These are phyloP conservation scores for Eucalyptus microcorys DNA, from an alignment of 345 rosid species.

Conservation along the genomic window DNA sequence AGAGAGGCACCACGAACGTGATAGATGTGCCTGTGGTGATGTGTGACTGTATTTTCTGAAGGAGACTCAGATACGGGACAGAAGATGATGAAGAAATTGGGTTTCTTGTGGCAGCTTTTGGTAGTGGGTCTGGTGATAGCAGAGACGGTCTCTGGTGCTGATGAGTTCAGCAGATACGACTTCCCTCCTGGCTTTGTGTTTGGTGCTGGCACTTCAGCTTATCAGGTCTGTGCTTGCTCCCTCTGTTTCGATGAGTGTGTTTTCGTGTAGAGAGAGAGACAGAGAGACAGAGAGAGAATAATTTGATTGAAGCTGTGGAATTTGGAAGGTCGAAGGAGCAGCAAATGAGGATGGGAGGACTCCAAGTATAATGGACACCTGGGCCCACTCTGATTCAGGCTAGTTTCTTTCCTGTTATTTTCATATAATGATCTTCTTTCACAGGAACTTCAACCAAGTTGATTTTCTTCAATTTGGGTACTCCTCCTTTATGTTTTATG, in stretches of 20 bases:
- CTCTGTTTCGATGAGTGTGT: not conserved
- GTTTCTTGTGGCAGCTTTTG: not conserved
- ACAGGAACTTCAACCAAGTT: not conserved
- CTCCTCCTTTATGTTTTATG: not conserved
- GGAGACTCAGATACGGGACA: not conserved
- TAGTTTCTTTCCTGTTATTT: not conserved
- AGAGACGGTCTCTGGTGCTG: not conserved
- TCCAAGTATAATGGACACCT: constrained; percentile 33
- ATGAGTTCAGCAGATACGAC: constrained; percentile 3
- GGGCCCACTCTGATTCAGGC: constrained; percentile 10
- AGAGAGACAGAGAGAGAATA: not conserved
- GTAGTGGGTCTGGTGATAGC: not conserved
- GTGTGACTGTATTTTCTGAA: not conserved
- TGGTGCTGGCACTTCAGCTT: constrained; percentile 13
- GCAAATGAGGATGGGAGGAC: constrained; percentile 37
- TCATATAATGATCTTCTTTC: not conserved
- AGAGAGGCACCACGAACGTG: not conserved
- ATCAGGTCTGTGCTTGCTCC: constrained; percentile 1
- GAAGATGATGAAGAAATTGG: not conserved
- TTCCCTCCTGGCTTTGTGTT: constrained; percentile 9
- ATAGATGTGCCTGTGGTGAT: not conserved
- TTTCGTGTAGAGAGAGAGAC: not conserved
- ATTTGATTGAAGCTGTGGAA: not conserved
- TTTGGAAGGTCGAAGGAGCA: constrained; percentile 31
- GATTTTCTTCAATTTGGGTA: not conserved